phyloP scores from a whole-genome alignment of 768 basidiomycete species.

The Tephrocybe sp. region DNA sequence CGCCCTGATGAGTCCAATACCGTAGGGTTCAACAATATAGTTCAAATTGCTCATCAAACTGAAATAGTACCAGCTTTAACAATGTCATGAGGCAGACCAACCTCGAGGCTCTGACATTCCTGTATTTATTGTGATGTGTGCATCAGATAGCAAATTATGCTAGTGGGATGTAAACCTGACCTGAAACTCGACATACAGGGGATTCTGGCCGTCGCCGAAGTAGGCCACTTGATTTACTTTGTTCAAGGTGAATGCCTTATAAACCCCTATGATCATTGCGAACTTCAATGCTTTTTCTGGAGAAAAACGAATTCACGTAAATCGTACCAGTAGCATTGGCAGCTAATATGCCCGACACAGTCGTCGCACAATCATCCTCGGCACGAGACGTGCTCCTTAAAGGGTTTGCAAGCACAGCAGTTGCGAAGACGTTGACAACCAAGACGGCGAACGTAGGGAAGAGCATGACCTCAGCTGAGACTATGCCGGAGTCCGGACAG shows the following conservation, averaged over 20 bases:
- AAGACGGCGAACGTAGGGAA: background rate
- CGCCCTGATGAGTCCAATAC: too few species aligned
- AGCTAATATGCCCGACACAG: slow-evolving; percentile 4
- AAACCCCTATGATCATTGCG: slow-evolving; percentile 8
- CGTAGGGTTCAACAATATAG: too few species aligned
- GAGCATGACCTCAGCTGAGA: background rate
- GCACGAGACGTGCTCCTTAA: background rate
- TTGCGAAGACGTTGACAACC: background rate
- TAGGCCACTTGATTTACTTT: slow-evolving; percentile 3
- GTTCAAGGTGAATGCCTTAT: slow-evolving; percentile 9
- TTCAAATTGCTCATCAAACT: too few species aligned
- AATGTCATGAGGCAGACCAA: slow-evolving; percentile 7
- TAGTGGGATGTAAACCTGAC: background rate
- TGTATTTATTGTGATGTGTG: too few species aligned
- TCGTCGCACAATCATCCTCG: slow-evolving; percentile 7
- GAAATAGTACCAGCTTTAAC: slow-evolving; percentile 1
- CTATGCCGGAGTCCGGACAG: too few species aligned
- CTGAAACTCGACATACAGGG: slow-evolving; percentile 6
- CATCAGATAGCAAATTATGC: background rate
- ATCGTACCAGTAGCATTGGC: slow-evolving; percentile 6
- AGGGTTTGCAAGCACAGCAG: background rate
- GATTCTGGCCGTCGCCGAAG: slow-evolving; percentile 3
- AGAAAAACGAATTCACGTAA: background rate
- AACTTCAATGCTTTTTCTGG: too few species aligned
- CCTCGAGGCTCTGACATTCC: slow-evolving; percentile 9